These are phyloP conservation scores for Ramularia endophylla DNA, from an alignment of 2,329 filamentous ascomycete genomes.

Conservation along the genomic window DNA sequence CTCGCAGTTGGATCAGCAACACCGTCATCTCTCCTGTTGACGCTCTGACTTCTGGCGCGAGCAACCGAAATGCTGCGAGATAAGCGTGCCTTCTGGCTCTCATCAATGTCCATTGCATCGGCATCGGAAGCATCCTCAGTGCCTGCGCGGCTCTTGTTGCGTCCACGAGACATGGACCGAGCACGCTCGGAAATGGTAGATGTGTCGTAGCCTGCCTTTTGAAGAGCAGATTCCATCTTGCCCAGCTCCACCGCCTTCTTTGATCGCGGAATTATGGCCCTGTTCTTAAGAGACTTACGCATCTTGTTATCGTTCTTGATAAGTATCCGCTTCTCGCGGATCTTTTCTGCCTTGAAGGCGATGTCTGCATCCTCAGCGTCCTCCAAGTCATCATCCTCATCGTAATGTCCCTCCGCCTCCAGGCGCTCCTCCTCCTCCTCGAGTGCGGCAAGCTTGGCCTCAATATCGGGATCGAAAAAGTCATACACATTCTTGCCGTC, in stretches of 20 bases:
- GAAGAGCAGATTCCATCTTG: constrained; percentile 79
- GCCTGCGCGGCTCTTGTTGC: constrained; percentile 62
- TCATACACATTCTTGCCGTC: constrained; percentile 98
- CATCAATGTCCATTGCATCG: constrained; percentile 65
- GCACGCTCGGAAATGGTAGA: constrained; percentile 67
- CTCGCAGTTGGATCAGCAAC: constrained; percentile 62
- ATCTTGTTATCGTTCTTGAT: constrained; percentile 93
- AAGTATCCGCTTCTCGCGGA: constrained; percentile 87
- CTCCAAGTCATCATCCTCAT: constrained; percentile 69
- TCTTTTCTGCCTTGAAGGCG: constrained; percentile 85
- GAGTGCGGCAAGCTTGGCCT: constrained; percentile 80
- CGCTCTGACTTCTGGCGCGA: constrained; percentile 57
- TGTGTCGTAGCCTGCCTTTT: constrained; percentile 80
- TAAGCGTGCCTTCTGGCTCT: constrained; percentile 32
- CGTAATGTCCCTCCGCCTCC: constrained; percentile 88
- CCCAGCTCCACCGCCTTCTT: constrained; percentile 74
- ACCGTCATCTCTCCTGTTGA: constrained; percentile 70
- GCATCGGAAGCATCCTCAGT: constrained; percentile 37
- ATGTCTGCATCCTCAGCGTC: constrained; percentile 86
- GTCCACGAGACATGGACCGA: constrained; percentile 58
- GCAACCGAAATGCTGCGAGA: constrained; percentile 58
- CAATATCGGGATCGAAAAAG: constrained; percentile 95
- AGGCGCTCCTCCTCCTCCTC: constrained; percentile 95
- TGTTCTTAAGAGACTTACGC: constrained; percentile 96
- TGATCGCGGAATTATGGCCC: constrained; percentile 83